These are phyloP conservation scores for Citropsis articulata DNA, from an alignment of 345 rosid genomes.

Conservation along the genomic window DNA sequence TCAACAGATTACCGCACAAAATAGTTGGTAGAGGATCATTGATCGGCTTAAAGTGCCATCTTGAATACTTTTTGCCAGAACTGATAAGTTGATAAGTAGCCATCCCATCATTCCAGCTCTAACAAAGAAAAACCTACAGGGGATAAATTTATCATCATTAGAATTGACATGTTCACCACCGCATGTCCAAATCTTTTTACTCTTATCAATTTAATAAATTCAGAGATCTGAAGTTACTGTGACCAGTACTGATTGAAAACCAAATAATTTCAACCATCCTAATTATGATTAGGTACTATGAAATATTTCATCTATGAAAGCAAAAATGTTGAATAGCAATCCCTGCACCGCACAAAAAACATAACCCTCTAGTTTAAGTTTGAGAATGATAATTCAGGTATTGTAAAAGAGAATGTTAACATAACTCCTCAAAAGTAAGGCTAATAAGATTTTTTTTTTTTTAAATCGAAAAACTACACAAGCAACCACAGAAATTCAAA, in stretches of 20 bases:
- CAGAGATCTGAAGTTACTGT: not conserved
- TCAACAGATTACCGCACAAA: constrained; percentile 59
- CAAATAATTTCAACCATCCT: constrained; percentile 1
- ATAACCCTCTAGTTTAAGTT: not conserved
- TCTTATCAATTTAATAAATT: not conserved
- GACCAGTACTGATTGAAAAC: not conserved
- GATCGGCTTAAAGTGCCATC: constrained; percentile 52
- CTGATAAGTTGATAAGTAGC: constrained; percentile 84
- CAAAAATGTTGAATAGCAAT: not conserved
- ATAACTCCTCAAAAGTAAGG: not conserved
- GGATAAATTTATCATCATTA: constrained; percentile 15
- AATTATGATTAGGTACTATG: not conserved
- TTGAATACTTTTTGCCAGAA: constrained; percentile 67
- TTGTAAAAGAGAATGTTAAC: not conserved
- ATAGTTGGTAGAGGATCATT: constrained; percentile 82
- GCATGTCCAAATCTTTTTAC: not conserved
- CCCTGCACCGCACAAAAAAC: not conserved
- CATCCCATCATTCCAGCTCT: constrained; percentile 99
- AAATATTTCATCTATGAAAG: not conserved
- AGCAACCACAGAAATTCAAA: not conserved
- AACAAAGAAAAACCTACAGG: constrained; percentile 80
- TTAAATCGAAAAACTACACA: not conserved
- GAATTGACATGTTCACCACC: constrained; percentile 3
- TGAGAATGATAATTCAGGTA: not conserved
- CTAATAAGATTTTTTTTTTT: not conserved